These are phyloP conservation scores for Colletotrichum sp. DNA, from an alignment of 2,329 filamentous ascomycete genomes.

Conservation along the genomic window DNA sequence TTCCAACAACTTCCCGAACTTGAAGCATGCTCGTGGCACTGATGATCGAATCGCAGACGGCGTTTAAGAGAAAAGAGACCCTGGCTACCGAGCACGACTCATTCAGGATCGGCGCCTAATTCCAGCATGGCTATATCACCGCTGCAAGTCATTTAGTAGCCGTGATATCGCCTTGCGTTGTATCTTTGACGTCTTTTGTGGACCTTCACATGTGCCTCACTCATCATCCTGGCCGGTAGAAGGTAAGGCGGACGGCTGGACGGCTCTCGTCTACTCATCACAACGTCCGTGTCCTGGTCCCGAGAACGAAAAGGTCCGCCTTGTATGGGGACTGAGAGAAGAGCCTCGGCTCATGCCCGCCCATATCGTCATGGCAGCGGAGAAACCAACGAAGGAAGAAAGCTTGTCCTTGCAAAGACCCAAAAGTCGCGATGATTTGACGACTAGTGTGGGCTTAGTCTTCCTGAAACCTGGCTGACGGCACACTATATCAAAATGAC, in stretches of 20 bases:
- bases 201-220: neutral
- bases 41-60: neutral
- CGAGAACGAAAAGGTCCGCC: neutral
- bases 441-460: neutral
- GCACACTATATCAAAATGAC: neutral
- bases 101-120: neutral
- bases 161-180: neutral
- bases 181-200: neutral
- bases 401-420: neutral
- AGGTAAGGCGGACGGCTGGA: neutral
- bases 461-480: neutral
- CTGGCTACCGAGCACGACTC: neutral
- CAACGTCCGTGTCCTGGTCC: neutral
- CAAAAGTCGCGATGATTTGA: neutral
- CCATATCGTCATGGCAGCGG: neutral
- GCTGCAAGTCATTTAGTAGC: neutral
- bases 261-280: neutral
- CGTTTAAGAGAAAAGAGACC: neutral
- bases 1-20: neutral
- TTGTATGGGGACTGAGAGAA: neutral
- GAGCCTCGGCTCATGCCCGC: neutral
- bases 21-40: neutral
- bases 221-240: accelerated
- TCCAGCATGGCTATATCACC: neutral
- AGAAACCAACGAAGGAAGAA: neutral